Conservation (phyloP, 202 grass and related monocot genomes). For the Setaria viridis region DNA sequence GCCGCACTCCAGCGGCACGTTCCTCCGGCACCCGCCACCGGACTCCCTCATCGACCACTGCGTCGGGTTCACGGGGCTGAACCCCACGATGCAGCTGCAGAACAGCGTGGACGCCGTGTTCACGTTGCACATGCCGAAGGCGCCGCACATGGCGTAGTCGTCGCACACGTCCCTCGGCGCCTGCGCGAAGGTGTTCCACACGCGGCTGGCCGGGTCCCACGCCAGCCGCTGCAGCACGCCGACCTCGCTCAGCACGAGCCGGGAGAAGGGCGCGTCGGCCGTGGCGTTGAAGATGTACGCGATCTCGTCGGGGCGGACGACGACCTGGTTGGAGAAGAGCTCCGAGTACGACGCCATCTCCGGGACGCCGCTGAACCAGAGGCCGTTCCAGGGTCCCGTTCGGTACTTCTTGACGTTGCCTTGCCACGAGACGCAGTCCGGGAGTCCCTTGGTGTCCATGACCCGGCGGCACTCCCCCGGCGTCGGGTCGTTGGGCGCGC, state of each 20-base stretch:
- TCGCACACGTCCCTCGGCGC: neutral
- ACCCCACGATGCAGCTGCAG: conserved; percentile 55
- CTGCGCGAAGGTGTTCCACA: conserved; percentile 5
- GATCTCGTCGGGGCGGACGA: conserved; percentile 4
- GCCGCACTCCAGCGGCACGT: conserved; percentile 36
- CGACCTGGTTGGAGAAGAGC: conserved; percentile 15
- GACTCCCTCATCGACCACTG: neutral
- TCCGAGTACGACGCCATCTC: conserved; percentile 32
- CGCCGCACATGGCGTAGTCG: too few relatives aligned
- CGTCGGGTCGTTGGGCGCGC: conserved; percentile 53
- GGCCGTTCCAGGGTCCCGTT: conserved; percentile 55
- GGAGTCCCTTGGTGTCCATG: conserved; percentile 7
- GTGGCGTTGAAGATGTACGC: conserved; percentile 14
- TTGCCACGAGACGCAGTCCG: conserved; percentile 23
- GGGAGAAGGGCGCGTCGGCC: neutral
- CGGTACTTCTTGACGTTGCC: conserved; percentile 32
- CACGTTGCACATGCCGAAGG: conserved; percentile 32
- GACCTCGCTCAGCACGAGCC: conserved; percentile 29
- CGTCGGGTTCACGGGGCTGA: neutral
- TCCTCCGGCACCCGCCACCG: conserved; percentile 38
- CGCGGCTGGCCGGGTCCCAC: conserved; percentile 45
- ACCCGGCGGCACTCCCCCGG: conserved; percentile 44
- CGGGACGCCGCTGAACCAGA: conserved; percentile 47
- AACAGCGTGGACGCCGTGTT: conserved; percentile 1
- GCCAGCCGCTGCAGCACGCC: conserved; percentile 49